A percentile compares a stretch with the other conserved stretches of the same genome.
These are phyloP conservation scores for Monilinia vaccinii-corymbosi DNA, from an alignment of 2,329 filamentous ascomycete genomes.

Conservation along the genomic window DNA sequence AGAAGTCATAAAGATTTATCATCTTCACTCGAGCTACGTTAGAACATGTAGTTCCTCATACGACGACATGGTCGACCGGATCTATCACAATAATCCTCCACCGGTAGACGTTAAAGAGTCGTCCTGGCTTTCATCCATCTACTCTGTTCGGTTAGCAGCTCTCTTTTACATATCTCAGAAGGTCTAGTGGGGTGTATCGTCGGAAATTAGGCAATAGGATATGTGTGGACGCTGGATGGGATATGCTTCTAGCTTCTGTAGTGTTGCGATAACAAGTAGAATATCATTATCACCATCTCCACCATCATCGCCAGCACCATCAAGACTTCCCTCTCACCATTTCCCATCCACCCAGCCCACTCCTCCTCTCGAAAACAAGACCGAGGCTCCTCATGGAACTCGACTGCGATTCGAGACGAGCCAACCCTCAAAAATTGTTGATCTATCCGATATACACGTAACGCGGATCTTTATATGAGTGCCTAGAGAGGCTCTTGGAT, in stretches of 20 bases:
- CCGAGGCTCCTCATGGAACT: background rate
- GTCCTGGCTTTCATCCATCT: background rate
- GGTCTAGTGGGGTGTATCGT: background rate
- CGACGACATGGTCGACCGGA: too few relatives aligned
- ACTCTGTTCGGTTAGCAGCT: background rate
- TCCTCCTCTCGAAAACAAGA: background rate
- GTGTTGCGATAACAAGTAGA: background rate
- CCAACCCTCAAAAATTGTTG: background rate
- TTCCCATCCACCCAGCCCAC: background rate
- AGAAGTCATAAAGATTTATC: background rate
- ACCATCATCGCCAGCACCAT: background rate
- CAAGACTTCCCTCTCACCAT: background rate
- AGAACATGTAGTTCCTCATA: too few relatives aligned
- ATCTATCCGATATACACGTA: background rate
- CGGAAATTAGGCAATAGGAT: background rate
- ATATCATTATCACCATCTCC: background rate
- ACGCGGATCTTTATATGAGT: background rate
- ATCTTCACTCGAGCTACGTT: background rate
- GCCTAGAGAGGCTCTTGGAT: background rate
- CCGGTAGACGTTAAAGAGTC: background rate
- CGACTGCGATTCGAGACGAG: background rate
- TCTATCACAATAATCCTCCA: background rate
- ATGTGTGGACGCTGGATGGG: background rate
- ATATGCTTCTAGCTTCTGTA: background rate
- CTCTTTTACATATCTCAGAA: background rate